phyloP scores from a whole-genome alignment of 1,284 basidiomycete species.

The Mycosarcoma mackinlayi region DNA sequence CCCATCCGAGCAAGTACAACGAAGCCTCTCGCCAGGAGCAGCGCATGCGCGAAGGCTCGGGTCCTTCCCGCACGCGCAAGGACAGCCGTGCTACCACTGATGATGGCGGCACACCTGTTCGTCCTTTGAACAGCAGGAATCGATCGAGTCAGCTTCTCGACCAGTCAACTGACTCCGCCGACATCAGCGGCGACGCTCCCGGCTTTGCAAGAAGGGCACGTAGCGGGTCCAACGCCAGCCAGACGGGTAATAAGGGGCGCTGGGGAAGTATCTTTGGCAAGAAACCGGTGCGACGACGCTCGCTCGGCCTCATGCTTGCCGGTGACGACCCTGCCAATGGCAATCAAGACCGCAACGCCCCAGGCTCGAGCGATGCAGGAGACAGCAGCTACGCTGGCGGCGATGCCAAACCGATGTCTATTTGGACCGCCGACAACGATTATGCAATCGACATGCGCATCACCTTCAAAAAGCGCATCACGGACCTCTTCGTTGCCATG shows the following conservation, averaged over 20 bases:
- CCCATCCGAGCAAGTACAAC: constrained; percentile 49
- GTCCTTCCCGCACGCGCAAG: constrained; percentile 36
- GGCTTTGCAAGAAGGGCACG: constrained; percentile 26
- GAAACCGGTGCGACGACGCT: constrained; percentile 38
- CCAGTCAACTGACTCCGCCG: constrained; percentile 21
- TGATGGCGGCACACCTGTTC: constrained; percentile 12
- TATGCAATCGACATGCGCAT: constrained; percentile 89
- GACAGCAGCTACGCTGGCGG: constrained; percentile 42
- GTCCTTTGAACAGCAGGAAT: constrained; percentile 26
- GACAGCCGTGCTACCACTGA: constrained; percentile 37
- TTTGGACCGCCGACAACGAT: constrained; percentile 85
- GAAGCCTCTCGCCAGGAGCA: constrained; percentile 49
- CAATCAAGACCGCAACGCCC: constrained; percentile 25
- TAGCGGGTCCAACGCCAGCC: constrained; percentile 46
- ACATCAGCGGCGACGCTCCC: constrained; percentile 25
- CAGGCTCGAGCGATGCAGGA: constrained; percentile 36
- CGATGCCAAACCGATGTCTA: constrained; percentile 53
- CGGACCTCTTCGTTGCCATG: constrained; percentile 79
- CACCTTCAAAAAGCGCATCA: constrained; percentile 90
- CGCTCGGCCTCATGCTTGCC: constrained; percentile 46
- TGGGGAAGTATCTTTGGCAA: constrained; percentile 53
- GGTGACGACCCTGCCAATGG: constrained; percentile 27
- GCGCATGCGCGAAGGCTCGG: constrained; percentile 41
- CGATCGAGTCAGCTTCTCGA: constrained; percentile 47
- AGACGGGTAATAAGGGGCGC: constrained; percentile 27